Base-by-base conservation (phyloP, 768 basidiomycete species). In the Kwoniella sp. region DNA sequence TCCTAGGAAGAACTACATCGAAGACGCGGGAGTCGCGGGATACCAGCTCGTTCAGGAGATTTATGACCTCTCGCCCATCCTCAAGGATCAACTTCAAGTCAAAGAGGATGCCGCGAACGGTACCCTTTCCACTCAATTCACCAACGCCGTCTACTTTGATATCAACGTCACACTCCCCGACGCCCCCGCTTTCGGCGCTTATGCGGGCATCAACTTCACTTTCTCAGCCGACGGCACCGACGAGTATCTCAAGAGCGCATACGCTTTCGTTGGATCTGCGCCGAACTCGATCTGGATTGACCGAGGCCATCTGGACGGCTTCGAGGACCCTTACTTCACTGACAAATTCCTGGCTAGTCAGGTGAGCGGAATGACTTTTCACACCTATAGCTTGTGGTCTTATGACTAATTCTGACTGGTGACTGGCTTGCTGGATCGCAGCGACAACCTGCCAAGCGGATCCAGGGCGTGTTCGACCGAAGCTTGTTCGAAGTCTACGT, bases 381-480 rank as follows among this genome's bases (percentile, higher is more conserved):
- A n/a, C n/a, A n/a, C n/a, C n/a, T n/a, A n/a, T n/a, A n/a, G n/a
- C n/a, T n/a, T 26, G 4, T 2, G 12, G 11, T 51, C n/a, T 28
- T 20, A 4, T 54, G 53, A 12, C 22, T 28, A 12, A 28, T 17
- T 11, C 25, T 28, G 7, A 25, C 20, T 47, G 57, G 17, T 58
- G 12, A 58, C 11, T 28, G 5, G 20, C 0, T 2, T 45, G 9
- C 4, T 1, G 4, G 11, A 15, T 3, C 22, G 12, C 29, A 61
- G 59, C 30, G 50, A 20, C 34, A 52, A 28, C 61, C 41, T 17
- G 68, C 54, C 12, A 47, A 58, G 45, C 34, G 86, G 88, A 83
- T 86, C 88, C 87, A 90, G 58, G 41, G 60, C 15, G 61, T 73
- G 22, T 47, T 71, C 22, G 72, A 73, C 48, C 30, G 66, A 30